phyloP scores from a whole-genome alignment of 108 stramenopile genomes.

The Nitzschia inconspicua region DNA sequence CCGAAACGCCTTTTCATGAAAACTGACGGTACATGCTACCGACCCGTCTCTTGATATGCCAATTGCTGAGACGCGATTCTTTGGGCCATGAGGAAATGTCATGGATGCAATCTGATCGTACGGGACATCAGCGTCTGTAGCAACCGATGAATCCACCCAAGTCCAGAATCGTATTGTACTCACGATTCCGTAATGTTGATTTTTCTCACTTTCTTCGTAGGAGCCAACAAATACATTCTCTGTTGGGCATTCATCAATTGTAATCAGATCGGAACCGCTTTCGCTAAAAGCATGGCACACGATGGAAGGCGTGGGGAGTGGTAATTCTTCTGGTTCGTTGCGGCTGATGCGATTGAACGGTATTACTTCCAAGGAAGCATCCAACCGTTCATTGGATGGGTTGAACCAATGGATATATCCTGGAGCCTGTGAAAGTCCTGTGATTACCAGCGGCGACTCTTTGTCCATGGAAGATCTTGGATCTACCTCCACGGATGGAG shows the following conservation, averaged over 20 bases:
- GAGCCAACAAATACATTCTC: conserved; percentile 60
- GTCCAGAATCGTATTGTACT: conserved; percentile 74
- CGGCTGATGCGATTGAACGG: conserved; percentile 76
- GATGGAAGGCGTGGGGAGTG: conserved; percentile 64
- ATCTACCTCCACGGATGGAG: conserved; percentile 7
- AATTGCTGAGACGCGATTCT: conserved; percentile 52
- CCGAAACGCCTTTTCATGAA: conserved; percentile 76
- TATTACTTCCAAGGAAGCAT: conserved; percentile 60
- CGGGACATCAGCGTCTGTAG: conserved; percentile 14
- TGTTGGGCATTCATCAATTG: conserved; percentile 62
- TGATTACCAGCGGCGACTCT: conserved; percentile 19
- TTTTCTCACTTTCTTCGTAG: background rate
- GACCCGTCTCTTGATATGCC: conserved; percentile 47
- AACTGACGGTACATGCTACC: conserved; percentile 71
- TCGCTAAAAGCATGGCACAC: conserved; percentile 44
- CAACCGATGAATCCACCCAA: conserved; percentile 13
- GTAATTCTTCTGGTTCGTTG: conserved; percentile 40
- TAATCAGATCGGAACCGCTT: conserved; percentile 60
- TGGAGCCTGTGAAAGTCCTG: conserved; percentile 54
- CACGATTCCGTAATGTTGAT: conserved; percentile 38
- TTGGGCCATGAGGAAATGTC: conserved; percentile 73
- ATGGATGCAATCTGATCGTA: conserved; percentile 48
- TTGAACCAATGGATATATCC: conserved; percentile 84
- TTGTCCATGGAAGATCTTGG: conserved; percentile 1
- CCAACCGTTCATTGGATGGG: conserved; percentile 41